phyloP scores from a whole-genome alignment of 2,329 filamentous ascomycete genomes.

The Penicillium corylophilum region DNA sequence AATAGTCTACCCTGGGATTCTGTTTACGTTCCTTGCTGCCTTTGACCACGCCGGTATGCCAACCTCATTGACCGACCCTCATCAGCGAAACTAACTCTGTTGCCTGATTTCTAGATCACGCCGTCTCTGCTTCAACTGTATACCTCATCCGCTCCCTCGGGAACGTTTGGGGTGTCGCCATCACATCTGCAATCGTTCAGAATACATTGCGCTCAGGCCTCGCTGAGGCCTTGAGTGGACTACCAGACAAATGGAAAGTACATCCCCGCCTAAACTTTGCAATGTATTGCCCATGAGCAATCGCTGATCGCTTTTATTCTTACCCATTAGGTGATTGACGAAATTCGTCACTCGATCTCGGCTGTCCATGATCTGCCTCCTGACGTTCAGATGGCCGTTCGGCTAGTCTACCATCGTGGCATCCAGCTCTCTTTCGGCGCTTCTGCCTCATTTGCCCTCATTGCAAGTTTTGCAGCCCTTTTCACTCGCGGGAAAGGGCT shows the following conservation, averaged over 20 bases:
- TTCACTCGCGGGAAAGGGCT: conserved; percentile 45
- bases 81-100: not conserved
- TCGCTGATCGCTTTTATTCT: conserved; percentile 26
- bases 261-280: conserved; percentile 26
- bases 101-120: conserved; percentile 62
- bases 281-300: conserved; percentile 2
- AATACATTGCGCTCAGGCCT: conserved; percentile 59
- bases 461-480: conserved; percentile 51
- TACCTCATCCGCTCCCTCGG: conserved; percentile 65
- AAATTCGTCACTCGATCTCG: conserved; percentile 61
- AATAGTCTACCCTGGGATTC: conserved; percentile 48
- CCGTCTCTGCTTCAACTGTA: conserved; percentile 61
- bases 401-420: conserved; percentile 61
- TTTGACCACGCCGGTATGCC: conserved; percentile 61
- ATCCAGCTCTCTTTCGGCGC: conserved; percentile 57
- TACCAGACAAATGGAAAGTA: conserved; percentile 61
- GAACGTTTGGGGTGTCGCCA: conserved; percentile 63
- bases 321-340: conserved; percentile 55
- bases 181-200: conserved; percentile 63
- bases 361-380: conserved; percentile 56
- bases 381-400: conserved; percentile 57
- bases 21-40: conserved; percentile 63
- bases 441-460: conserved; percentile 52
- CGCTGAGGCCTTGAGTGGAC: conserved; percentile 53
- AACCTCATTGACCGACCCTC: not conserved